These are phyloP conservation scores for Cyberlindnera mississippiensis DNA, from an alignment of 805 yeast species.

Conservation along the genomic window DNA sequence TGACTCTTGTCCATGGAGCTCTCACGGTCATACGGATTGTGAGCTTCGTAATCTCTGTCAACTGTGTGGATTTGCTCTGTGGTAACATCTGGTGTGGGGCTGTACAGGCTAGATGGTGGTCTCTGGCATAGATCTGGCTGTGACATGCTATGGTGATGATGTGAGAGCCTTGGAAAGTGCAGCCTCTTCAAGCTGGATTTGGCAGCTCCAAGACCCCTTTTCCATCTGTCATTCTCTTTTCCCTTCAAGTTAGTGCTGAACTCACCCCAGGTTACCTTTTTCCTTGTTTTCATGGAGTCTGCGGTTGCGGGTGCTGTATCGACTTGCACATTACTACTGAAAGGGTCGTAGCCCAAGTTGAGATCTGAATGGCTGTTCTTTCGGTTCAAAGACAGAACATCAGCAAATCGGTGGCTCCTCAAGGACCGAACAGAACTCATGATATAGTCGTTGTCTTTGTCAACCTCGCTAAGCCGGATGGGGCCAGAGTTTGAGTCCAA, in stretches of 20 bases:
- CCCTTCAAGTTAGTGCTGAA: background rate
- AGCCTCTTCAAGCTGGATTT: conserved; percentile 8
- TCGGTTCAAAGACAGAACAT: background rate
- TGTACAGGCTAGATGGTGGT: conserved; percentile 24
- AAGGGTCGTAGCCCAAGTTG: conserved; percentile 7
- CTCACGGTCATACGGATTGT: background rate
- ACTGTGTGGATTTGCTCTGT: background rate
- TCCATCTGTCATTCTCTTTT: background rate
- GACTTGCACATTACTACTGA: background rate
- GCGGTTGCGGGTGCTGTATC: conserved; percentile 7
- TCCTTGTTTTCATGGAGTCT: conserved; percentile 4
- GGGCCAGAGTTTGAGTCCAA: conserved; percentile 3
- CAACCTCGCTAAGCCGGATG: conserved; percentile 1
- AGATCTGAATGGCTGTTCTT: conserved; percentile 1
- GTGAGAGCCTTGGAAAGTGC: background rate
- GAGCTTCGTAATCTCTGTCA: background rate
- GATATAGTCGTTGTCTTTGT: conserved; percentile 6
- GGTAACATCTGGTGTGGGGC: conserved; percentile 23
- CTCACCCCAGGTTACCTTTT: conserved; percentile 9
- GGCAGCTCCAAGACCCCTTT: background rate
- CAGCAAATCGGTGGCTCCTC: conserved; percentile 3
- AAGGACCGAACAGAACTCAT: conserved; percentile 6
- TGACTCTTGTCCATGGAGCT: too few relatives aligned
- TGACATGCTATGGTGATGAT: background rate
- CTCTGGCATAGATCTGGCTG: conserved; percentile 6